These are phyloP conservation scores for Ceratocystis lukuohia DNA, from an alignment of 2,329 filamentous ascomycete genomes.

Conservation along the genomic window DNA sequence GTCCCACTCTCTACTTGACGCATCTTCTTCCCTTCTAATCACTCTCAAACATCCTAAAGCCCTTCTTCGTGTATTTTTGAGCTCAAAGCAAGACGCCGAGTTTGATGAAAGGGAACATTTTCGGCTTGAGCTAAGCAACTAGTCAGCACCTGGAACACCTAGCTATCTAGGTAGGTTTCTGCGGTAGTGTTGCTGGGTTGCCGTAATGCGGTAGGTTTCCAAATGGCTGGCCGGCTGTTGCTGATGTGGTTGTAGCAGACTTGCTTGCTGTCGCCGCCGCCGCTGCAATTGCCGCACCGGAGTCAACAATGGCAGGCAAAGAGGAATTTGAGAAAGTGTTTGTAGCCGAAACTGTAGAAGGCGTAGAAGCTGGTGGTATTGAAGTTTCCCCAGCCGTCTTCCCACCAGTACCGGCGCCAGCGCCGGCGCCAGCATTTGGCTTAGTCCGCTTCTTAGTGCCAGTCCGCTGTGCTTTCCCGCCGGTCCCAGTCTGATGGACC, in stretches of 20 bases:
- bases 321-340: background rate
- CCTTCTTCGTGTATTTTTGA: background rate
- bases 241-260: slow-evolving; percentile 15
- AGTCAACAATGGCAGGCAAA: background rate
- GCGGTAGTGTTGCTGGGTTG: slow-evolving; percentile 46
- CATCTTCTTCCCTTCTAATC: background rate
- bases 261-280: background rate
- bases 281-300: background rate
- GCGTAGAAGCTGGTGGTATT: background rate
- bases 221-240: slow-evolving; percentile 30
- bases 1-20: background rate
- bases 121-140: background rate
- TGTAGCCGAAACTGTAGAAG: background rate
- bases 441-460: slow-evolving; percentile 24
- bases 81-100: too few relatives aligned
- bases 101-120: too few relatives aligned
- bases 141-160: background rate
- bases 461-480: slow-evolving; percentile 30
- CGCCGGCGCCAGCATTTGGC: background rate
- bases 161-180: slow-evolving; percentile 34
- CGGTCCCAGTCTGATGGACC: slow-evolving; percentile 31
- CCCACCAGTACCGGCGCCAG: background rate
- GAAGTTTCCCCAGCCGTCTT: background rate
- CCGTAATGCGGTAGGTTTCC: slow-evolving; percentile 44
- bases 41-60: background rate